These are phyloP conservation scores for Nigrospora osmanthi DNA, from an alignment of 2,329 filamentous ascomycete genomes.

Conservation along the genomic window DNA sequence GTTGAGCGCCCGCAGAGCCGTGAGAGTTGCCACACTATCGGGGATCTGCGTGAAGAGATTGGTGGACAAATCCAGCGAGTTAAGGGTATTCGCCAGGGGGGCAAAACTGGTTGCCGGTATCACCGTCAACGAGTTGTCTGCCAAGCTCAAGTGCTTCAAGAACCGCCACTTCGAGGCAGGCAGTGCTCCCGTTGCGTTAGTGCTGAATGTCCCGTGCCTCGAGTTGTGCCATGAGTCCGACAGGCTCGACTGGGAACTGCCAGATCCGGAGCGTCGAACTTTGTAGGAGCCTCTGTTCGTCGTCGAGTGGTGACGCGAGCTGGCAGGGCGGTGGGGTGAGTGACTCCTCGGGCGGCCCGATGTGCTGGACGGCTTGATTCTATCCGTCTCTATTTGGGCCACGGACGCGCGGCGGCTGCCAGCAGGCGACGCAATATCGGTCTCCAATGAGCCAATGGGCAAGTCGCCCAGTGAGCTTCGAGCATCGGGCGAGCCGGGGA, in stretches of 20 bases:
- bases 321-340: constrained; percentile 71
- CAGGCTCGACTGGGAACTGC: constrained; percentile 79
- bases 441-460: constrained; percentile 52
- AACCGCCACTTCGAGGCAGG: constrained; percentile 92
- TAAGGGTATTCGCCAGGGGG: constrained; percentile 79
- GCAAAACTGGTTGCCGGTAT: constrained; percentile 68
- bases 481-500: constrained; percentile 54
- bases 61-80: constrained; percentile 84
- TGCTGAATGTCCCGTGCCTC: constrained; percentile 70
- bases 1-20: constrained; percentile 84
- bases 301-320: constrained; percentile 63
- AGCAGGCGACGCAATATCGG: constrained; percentile 26
- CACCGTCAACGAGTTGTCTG: constrained; percentile 83
- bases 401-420: constrained; percentile 35
- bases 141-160: constrained; percentile 80
- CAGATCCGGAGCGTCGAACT: constrained; percentile 79
- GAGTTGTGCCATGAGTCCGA: constrained; percentile 58
- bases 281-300: constrained; percentile 64
- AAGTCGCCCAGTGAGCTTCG: constrained; percentile 40
- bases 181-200: constrained; percentile 63
- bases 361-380: constrained; percentile 34
- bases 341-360: constrained; percentile 59
- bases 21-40: constrained; percentile 78
- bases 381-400: constrained; percentile 39
- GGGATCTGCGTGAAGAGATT: constrained; percentile 95